phyloP scores from a whole-genome alignment of 495 filamentous ascomycete genomes.

The Filosporella fistucella region DNA sequence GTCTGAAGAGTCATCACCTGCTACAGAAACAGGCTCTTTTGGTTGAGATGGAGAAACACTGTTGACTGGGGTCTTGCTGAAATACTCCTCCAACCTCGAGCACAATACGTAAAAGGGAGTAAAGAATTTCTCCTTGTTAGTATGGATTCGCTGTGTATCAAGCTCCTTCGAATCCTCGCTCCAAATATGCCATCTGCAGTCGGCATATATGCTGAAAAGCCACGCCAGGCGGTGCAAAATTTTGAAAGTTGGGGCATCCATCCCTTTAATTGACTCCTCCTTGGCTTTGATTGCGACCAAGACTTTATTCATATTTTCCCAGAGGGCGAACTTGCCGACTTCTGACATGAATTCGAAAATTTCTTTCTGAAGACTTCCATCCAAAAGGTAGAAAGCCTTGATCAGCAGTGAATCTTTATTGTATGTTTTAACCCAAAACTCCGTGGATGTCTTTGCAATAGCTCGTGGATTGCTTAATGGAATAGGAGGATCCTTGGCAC shows the following conservation, averaged over 20 bases:
- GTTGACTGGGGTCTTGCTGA: background rate
- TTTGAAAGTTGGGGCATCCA: constrained; percentile 10
- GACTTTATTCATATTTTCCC: constrained; percentile 14
- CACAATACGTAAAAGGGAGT: constrained; percentile 11
- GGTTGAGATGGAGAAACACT: background rate
- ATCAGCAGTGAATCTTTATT: constrained; percentile 19
- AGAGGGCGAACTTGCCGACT: constrained; percentile 9
- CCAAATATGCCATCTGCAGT: constrained; percentile 9
- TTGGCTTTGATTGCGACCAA: background rate
- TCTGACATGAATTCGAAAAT: constrained; percentile 12
- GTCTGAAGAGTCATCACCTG: constrained; percentile 11
- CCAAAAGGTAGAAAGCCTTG: constrained; percentile 9
- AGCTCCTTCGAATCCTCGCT: background rate
- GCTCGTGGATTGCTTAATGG: constrained; percentile 8
- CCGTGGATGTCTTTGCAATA: constrained; percentile 10
- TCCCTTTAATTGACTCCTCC: constrained; percentile 12
- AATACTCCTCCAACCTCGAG: background rate
- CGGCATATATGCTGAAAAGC: constrained; percentile 18
- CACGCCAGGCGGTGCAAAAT: constrained; percentile 6
- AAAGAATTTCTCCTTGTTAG: background rate
- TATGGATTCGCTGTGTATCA: background rate
- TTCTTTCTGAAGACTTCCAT: background rate
- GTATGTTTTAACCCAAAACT: constrained; percentile 2
- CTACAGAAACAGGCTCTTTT: background rate
- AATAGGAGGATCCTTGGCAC: constrained; percentile 7